Base-by-base conservation (phyloP, 805 yeast species). In the Starmerella bombi region DNA sequence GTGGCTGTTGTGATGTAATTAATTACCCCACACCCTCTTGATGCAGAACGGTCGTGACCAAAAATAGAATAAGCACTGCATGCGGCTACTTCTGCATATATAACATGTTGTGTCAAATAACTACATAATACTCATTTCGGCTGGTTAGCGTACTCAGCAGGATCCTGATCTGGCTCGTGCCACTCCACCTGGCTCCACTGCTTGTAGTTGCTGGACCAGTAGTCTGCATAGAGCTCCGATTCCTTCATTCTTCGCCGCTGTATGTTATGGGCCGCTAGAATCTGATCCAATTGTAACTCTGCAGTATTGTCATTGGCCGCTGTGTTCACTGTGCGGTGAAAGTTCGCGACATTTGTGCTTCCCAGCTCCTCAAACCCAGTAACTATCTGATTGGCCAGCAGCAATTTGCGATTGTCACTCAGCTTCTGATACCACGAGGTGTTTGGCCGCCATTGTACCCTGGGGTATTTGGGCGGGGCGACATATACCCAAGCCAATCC, bases 131-230 rank as follows among this genome's bases (percentile, higher is more conserved):
- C n/a, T n/a, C n/a, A n/a, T n/a, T n/a, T n/a, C n/a, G n/a, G n/a
- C n/a, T n/a, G n/a, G n/a, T n/a, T n/a, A n/a, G n/a, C n/a, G n/a
- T n/a, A n/a, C n/a, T n/a, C n/a, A n/a, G n/a, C 71, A 2, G 72
- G 73, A 43, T 69, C 72, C 50, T 69, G 72, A 48, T 69, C 74
- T 1, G 73, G 72, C 48, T 69, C 73, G 15, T 59, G 70, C 72
- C 74, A 69, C 46, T 67, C 71, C 46, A 66, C 69, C 12, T 63
- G 65, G 41, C 64, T 70, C 37, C 71, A 36, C 28, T 33, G 36
- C 8, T 28, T 16, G 17, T 33, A 19, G 28, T 34, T 23, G n/a
- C 30, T 34, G 4, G 47, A 41, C 54, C 52, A 49, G 34, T 49
- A 49, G 36, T 50, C 50, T 1, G 50, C 50, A 25, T 46, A 50